These are phyloP conservation scores for Liriodendron chinense DNA, from an alignment of 164 flowering plant species.

Conservation along the genomic window DNA sequence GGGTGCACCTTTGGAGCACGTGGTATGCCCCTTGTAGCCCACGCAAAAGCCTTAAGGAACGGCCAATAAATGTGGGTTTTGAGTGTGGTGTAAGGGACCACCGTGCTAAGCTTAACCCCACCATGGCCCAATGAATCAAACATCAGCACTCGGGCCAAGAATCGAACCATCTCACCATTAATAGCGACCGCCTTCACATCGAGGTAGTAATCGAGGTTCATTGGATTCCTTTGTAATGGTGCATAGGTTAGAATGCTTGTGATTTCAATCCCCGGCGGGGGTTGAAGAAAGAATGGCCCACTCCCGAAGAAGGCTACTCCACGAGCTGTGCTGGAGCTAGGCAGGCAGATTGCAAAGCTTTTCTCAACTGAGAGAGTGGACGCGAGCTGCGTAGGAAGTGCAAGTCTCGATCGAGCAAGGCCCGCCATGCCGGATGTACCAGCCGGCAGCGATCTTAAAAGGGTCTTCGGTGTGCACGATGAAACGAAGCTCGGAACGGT, in stretches of 20 bases:
- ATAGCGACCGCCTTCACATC: constrained; percentile 22
- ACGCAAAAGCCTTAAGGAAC: constrained; percentile 20
- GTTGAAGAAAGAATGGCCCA: constrained; percentile 28
- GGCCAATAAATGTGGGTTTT: constrained; percentile 24
- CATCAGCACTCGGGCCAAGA: constrained; percentile 11
- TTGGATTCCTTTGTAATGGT: constrained; percentile 19
- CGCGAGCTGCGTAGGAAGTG: constrained; percentile 25
- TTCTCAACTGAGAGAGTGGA: constrained; percentile 5
- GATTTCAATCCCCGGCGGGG: constrained; percentile 15
- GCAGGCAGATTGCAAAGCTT: constrained; percentile 33
- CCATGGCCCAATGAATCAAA: constrained; percentile 21
- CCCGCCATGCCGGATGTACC: constrained; percentile 31
- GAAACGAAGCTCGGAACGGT: constrained; percentile 16
- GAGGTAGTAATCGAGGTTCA: constrained; percentile 23
- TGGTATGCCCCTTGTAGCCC: constrained; percentile 33
- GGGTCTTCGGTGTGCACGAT: constrained; percentile 27
- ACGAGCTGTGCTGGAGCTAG: constrained; percentile 14
- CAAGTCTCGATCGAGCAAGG: constrained; percentile 21
- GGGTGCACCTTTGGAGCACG: constrained; percentile 31
- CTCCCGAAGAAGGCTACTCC: constrained; percentile 33
- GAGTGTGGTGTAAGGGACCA: constrained; percentile 34
- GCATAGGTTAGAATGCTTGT: constrained; percentile 23
- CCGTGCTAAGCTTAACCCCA: constrained; percentile 36
- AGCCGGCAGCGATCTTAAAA: constrained; percentile 20
- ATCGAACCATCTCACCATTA: constrained; percentile 2